Base-by-base conservation (phyloP, 305 asterid genomes). In the Andrographis paniculata region DNA sequence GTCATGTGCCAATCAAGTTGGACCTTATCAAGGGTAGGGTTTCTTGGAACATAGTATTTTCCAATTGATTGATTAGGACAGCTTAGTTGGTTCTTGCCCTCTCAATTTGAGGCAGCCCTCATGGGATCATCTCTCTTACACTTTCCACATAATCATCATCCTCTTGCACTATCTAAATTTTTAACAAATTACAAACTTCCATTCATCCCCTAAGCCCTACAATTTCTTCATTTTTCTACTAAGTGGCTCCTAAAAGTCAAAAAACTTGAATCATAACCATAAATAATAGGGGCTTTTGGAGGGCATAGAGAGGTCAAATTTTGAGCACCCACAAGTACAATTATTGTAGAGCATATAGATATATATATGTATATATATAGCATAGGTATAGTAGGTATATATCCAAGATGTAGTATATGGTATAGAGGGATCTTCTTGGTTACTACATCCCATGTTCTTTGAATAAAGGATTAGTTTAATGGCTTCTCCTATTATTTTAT, bases 31-130 rank as follows among this genome's bases (percentile, higher is more conserved):
- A 66, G 67, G 71, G 69, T 52, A 48, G 55, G 58, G 15, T 37
- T 56, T 61, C 72, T 66, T 63, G 72, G 74, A 66, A 63, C 80
- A 69, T 74, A 54, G 74, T 66, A 69, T 76, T 66, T 50, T 63
- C 48, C 21, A 60, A 27, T 44, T 66, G 50, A 40, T 56, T 64
- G 75, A 70, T 70, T 67, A 54, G 33, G 72, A 74, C 59, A 51
- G 59, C 48, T 60, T 65, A 66, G 65, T 74, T 66, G 72, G 69
- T 59, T 52, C 38, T 66, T 70, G 69, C 68, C 72, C 45, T 42
- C 24, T 42, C 33, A 55, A 56, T 28, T 60, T 50, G 67, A 62
- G 62, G 73, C 82, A 75, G 16, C 78, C 75, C 78, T 75, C 78
- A 71, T 75, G 82, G 48, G 45, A 52, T 53, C 53, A 33, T 7